Conservation (phyloP, 768 basidiomycete species). For the Hemileccinum rubropunctum region DNA sequence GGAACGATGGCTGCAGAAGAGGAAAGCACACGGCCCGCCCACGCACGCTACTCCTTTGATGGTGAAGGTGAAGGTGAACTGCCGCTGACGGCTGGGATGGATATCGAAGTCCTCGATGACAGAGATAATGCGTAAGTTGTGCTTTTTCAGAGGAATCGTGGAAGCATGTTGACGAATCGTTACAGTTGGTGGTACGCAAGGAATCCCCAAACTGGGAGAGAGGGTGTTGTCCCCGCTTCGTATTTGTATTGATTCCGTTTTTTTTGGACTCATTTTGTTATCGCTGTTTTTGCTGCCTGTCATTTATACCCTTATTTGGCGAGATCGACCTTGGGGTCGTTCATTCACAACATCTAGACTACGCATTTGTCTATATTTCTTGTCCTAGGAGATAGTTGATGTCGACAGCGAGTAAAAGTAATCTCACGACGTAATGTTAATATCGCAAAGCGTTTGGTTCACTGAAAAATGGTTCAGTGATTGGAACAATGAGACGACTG, state of each 20-base stretch:
- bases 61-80: slow-evolving; percentile 78
- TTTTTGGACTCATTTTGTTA: slow-evolving; percentile 26
- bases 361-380: slow-evolving; percentile 16
- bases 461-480: slow-evolving; percentile 17
- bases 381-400: slow-evolving; percentile 10
- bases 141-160: not conserved
- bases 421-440: slow-evolving; percentile 9
- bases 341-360: slow-evolving; percentile 32
- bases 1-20: slow-evolving; percentile 57
- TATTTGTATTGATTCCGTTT: slow-evolving; percentile 70
- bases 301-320: slow-evolving; percentile 37
- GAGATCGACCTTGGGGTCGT: slow-evolving; percentile 37
- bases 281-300: slow-evolving; percentile 29
- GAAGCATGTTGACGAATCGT: slow-evolving; percentile 10
- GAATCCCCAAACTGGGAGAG: slow-evolving; percentile 71
- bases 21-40: slow-evolving; percentile 69
- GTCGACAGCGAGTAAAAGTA: slow-evolving; percentile 16
- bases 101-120: slow-evolving; percentile 78
- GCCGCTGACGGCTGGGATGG: slow-evolving; percentile 61
- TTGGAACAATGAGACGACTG: not conserved
- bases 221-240: slow-evolving; percentile 89
- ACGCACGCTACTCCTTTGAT: slow-evolving; percentile 82
- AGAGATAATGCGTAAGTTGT: slow-evolving; percentile 69
- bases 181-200: slow-evolving; percentile 93
- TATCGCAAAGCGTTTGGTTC: slow-evolving; percentile 1